phyloP scores from a whole-genome alignment of 495 filamentous ascomycete genomes.

The Annulohypoxylon maeteangense region DNA sequence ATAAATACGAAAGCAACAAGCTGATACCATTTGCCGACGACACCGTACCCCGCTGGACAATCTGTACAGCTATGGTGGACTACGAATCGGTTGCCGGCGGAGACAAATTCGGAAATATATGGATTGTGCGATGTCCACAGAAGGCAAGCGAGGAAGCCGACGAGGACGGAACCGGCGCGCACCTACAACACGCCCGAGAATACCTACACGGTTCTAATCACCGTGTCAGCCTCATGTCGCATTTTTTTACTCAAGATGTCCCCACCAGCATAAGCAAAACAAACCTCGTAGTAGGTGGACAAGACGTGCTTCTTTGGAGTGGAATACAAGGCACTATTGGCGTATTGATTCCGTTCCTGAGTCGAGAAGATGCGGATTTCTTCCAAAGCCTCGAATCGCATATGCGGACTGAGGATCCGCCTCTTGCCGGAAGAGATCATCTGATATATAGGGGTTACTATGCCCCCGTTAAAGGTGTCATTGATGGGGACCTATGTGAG shows the following conservation, averaged over 20 bases:
- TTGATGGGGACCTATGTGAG: conserved; percentile 99
- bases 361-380: conserved; percentile 94
- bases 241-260: conserved; percentile 92
- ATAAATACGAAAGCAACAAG: conserved; percentile 90
- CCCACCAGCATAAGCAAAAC: conserved; percentile 91
- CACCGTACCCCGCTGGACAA: conserved; percentile 86
- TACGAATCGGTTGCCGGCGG: conserved; percentile 96
- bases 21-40: conserved; percentile 95
- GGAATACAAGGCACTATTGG: conserved; percentile 95
- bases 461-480: conserved; percentile 94
- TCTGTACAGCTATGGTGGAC: conserved; percentile 89
- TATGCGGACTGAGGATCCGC: conserved; percentile 83
- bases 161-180: conserved; percentile 89
- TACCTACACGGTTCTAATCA: conserved; percentile 92
- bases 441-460: conserved; percentile 96
- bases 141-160: conserved; percentile 90
- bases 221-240: conserved; percentile 81
- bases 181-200: conserved; percentile 84
- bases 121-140: conserved; percentile 87
- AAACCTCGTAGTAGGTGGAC: conserved; percentile 87
- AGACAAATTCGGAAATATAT: conserved; percentile 97
- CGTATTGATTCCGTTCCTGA: conserved; percentile 87
- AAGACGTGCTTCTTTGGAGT: conserved; percentile 91
- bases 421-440: conserved; percentile 91
- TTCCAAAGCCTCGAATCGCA: conserved; percentile 93